These are phyloP conservation scores for Tolypocladium tropicale DNA, from an alignment of 2,329 filamentous ascomycete genomes.

Conservation along the genomic window DNA sequence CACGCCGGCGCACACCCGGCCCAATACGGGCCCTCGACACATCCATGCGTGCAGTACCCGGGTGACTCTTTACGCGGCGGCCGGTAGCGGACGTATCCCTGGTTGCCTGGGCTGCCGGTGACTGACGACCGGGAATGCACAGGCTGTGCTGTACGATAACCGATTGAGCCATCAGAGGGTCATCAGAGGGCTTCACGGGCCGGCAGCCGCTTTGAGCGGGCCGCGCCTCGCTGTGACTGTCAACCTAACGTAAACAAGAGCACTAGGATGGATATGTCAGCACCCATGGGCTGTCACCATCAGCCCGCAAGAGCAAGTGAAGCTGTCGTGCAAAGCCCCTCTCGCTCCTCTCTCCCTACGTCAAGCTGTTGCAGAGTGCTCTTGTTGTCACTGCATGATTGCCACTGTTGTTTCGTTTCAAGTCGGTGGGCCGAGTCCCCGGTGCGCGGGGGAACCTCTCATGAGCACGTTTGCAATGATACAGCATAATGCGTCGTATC, in stretches of 20 bases:
- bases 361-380: too few species aligned
- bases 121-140: too few species aligned
- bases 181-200: too few species aligned
- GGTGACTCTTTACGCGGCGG: too few species aligned
- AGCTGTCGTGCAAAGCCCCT: neutral
- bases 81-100: too few species aligned
- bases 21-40: neutral
- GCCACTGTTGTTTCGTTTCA: neutral
- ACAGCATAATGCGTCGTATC: neutral
- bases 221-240: neutral
- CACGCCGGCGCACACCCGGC: neutral
- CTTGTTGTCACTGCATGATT: neutral
- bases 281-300: neutral
- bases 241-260: neutral
- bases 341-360: too few species aligned
- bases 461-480: neutral
- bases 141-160: too few species aligned
- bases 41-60: too few species aligned
- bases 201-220: too few species aligned
- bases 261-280: neutral
- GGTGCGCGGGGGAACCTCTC: neutral
- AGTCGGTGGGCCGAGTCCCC: neutral
- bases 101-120: too few species aligned
- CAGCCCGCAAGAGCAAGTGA: neutral
- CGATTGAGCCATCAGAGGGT: too few species aligned